Conservation (phyloP, 176 grass and related monocot genomes). For the Oryza rufipogon region DNA sequence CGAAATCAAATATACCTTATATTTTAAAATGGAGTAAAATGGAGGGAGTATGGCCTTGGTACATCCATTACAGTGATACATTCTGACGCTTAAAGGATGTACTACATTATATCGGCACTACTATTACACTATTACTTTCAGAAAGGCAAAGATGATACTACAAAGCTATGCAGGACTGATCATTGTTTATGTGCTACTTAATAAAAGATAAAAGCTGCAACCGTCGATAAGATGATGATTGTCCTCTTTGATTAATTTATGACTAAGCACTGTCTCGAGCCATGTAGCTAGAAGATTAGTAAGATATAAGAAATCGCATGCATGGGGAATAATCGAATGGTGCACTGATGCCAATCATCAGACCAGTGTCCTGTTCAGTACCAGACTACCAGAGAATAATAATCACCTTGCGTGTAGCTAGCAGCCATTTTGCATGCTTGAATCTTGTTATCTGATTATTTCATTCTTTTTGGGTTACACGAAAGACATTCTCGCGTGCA, state of each 20-base stretch:
- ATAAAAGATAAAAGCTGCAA: background rate
- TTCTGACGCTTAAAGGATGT: background rate
- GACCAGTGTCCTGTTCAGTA: background rate
- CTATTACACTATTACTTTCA: background rate
- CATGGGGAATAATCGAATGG: background rate
- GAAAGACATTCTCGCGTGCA: background rate
- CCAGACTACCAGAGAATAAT: conserved; percentile 3
- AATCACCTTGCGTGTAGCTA: conserved; percentile 24
- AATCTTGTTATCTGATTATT: background rate
- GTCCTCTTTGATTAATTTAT: background rate
- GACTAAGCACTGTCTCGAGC: background rate
- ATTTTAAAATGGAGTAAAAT: too few relatives aligned
- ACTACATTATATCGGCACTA: background rate
- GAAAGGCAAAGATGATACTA: background rate
- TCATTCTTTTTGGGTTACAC: background rate
- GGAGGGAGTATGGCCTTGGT: background rate
- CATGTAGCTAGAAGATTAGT: background rate
- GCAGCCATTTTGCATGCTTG: background rate
- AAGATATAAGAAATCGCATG: background rate
- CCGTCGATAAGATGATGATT: background rate
- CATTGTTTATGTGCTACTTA: background rate
- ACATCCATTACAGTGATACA: background rate
- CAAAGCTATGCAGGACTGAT: background rate
- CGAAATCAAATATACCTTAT: too few relatives aligned
- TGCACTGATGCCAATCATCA: background rate